Evolutionary conservation across 805 yeast genomes (phyloP).

Genomic region (Ogataea populi-albae): DNA sequence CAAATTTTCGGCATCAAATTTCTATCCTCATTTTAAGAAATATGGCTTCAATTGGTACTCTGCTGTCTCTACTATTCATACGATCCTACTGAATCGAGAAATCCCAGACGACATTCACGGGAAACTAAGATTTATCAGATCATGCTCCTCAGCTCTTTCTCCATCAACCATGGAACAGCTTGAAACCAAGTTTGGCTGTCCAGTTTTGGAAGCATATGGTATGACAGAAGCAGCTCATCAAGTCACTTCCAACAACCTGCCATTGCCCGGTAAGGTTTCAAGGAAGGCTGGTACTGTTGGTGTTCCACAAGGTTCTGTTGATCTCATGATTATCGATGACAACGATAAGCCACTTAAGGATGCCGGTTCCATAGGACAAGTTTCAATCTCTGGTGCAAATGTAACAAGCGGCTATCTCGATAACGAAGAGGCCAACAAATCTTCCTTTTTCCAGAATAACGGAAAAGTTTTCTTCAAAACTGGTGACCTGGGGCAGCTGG

Average conservation of each 20-base stretch:
- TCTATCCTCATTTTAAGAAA: conserved; percentile 56
- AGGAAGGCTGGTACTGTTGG: conserved; percentile 68
- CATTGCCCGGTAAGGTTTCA: conserved; percentile 46
- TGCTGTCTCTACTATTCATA: conserved; percentile 76
- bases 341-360: conserved; percentile 44
- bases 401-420: conserved; percentile 72
- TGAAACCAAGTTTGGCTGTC: conserved; percentile 57
- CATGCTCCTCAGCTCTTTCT: conserved; percentile 70
- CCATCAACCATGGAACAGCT: conserved; percentile 59
- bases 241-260: conserved; percentile 68
- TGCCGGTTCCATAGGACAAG: conserved; percentile 63
- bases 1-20: conserved; percentile 55
- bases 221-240: conserved; percentile 84
- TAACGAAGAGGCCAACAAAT: conserved; percentile 67
- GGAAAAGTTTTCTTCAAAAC: conserved; percentile 51
- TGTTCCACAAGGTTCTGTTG: conserved; percentile 65
- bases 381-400: conserved; percentile 62
- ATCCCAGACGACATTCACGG: conserved; percentile 50
- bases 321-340: conserved; percentile 56
- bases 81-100: conserved; percentile 53
- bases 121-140: conserved; percentile 60
- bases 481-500: conserved; percentile 71
- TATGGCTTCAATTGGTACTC: conserved; percentile 66
- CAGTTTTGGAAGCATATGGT: conserved; percentile 74
- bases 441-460: conserved; percentile 36